Conservation (phyloP, 352 stramenopile species). For the Hyaloperonospora arabidopsidis region DNA sequence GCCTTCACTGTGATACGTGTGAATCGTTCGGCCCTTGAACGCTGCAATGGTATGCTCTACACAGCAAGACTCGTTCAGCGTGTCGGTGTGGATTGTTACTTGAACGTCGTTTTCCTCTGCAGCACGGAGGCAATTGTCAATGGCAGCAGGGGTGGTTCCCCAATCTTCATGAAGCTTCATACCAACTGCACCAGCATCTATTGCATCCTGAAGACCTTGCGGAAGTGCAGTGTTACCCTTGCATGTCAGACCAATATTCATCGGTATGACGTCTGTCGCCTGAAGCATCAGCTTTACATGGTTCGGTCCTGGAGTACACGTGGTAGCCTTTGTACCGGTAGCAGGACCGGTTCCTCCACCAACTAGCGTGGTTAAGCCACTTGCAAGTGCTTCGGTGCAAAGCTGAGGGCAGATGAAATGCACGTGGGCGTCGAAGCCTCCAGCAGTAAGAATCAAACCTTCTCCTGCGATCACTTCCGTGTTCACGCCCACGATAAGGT, state of each 20-base stretch:
- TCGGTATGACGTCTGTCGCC: conserved; percentile 86
- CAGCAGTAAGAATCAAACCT: conserved; percentile 93
- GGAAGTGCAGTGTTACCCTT: conserved; percentile 92
- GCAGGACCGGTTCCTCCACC: conserved; percentile 89
- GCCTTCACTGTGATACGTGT: conserved; percentile 95
- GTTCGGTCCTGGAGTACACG: conserved; percentile 91
- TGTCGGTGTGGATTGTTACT: conserved; percentile 97
- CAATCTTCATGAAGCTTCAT: conserved; percentile 98
- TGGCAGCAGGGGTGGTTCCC: conserved; percentile 93
- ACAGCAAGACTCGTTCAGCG: conserved; percentile 94
- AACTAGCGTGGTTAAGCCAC: conserved; percentile 88
- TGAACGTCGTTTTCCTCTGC: conserved; percentile 90
- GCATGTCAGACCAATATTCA: conserved; percentile 97
- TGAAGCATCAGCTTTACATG: conserved; percentile 95
- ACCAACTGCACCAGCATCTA: conserved; percentile 87
- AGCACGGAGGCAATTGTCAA: conserved; percentile 89
- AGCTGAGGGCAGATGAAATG: conserved; percentile 96
- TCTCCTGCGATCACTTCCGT: conserved; percentile 96
- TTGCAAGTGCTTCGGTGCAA: conserved; percentile 88
- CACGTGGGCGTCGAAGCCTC: conserved; percentile 93
- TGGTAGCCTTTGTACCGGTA: conserved; percentile 93
- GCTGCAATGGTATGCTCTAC: conserved; percentile 92
- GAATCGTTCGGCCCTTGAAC: conserved; percentile 94
- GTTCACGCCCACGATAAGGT: conserved; percentile 86
- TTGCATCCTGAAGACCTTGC: conserved; percentile 82